A percentile compares a stretch with the other conserved stretches of the same genome.
Evolutionary conservation across 768 basidiomycete genomes (phyloP).

Genomic region (Epithele typhae): DNA sequence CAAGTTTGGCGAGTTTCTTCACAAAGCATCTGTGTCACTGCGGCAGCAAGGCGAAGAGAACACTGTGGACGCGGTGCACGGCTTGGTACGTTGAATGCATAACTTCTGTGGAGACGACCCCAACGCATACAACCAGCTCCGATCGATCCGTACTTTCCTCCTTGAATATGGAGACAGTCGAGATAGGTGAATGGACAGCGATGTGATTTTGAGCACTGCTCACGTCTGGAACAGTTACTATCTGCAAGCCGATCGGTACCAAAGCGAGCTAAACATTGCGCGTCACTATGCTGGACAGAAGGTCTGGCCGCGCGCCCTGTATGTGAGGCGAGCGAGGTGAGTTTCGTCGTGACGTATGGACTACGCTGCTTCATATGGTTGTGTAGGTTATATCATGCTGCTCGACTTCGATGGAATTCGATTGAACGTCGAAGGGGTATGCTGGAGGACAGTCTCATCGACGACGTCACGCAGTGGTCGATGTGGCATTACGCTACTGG

Average conservation of each 20-base stretch:
- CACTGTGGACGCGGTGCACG: conserved; percentile 75
- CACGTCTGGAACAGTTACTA: conserved; percentile 39
- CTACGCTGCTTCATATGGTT: not conserved
- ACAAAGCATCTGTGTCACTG: conserved; percentile 62
- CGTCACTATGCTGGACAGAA: conserved; percentile 69
- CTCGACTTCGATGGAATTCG: conserved; percentile 67
- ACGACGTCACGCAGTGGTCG: conserved; percentile 71
- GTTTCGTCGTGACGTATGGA: not conserved
- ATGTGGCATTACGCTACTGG: conserved; percentile 68
- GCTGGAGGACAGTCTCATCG: conserved; percentile 60
- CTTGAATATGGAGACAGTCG: conserved; percentile 72
- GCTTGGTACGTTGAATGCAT: conserved; percentile 40
- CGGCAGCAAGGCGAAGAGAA: conserved; percentile 75
- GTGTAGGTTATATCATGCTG: conserved; percentile 57
- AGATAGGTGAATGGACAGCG: conserved; percentile 37
- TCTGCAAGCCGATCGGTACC: conserved; percentile 53
- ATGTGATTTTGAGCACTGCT: too few relatives aligned
- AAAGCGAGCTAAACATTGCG: conserved; percentile 59
- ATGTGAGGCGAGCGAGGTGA: conserved; percentile 62
- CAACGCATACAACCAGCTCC: conserved; percentile 40
- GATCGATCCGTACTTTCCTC: conserved; percentile 67
- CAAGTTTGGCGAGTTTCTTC: conserved; percentile 67
- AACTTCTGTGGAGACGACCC: not conserved
- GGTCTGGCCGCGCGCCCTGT: conserved; percentile 71
- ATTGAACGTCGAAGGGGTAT: conserved; percentile 60